Percentiles rank a stretch among this genome's conserved stretches.
phyloP scores from a whole-genome alignment of 345 rosid species.

The sweet orange (Citrus sinensis) region DNA sequence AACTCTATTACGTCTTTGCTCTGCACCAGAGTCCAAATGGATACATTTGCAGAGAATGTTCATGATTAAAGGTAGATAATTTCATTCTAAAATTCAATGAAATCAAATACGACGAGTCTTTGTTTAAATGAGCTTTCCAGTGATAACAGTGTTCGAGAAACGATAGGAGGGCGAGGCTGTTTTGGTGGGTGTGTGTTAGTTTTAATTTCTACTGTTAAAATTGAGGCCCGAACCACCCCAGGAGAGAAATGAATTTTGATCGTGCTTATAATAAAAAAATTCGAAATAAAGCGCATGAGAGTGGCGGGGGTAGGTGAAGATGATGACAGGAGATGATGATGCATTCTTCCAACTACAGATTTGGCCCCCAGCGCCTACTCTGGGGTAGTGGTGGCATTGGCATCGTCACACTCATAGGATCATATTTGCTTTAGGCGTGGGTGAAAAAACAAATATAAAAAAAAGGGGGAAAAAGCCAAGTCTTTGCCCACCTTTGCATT shows the following conservation, averaged over 20 bases:
- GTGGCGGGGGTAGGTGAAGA: constrained; percentile 79
- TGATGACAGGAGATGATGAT: constrained; percentile 36
- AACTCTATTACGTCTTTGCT: neutral
- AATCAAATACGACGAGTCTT: too few species aligned
- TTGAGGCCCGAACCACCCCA: neutral
- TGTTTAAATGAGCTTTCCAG: neutral
- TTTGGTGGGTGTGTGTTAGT: too few species aligned
- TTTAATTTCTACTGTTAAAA: neutral
- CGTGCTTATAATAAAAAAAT: neutral
- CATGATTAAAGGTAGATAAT: too few species aligned
- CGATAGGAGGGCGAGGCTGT: too few species aligned
- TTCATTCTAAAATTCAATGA: too few species aligned
- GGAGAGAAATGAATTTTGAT: too few species aligned
- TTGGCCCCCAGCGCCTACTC: neutral
- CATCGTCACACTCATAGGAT: neutral
- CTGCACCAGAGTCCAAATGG: neutral
- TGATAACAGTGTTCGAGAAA: neutral
- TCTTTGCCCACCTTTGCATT: neutral
- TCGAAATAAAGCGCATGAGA: neutral
- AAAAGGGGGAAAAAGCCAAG: neutral
- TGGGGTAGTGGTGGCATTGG: neutral
- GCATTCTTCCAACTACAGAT: constrained; percentile 8
- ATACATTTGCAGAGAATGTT: neutral
- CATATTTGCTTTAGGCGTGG: too few species aligned
- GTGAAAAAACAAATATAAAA: too few species aligned